Evolutionary conservation across 257 asterid genomes (phyloP), one percentile per base, ranked within the genome.

Genomic region (Prunella vulgaris): DNA sequence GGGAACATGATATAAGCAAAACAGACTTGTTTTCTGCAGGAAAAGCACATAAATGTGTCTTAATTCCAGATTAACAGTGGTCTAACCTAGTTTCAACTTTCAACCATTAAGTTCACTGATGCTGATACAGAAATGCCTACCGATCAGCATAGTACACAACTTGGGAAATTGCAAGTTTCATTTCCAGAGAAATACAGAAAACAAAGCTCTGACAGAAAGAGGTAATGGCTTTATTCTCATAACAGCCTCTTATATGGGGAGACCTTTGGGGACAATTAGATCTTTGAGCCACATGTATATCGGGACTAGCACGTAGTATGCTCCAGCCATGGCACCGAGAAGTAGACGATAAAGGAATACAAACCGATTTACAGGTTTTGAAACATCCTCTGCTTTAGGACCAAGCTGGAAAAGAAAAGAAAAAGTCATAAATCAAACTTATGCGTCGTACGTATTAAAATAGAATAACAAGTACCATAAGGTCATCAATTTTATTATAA

Each of bases 241-340:
- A 21, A 28, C 74, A 52, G 64, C 71, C 48, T 44, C 79, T 80
- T 74, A 93, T 79, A 90, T 91, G 21, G 97, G 93, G 74, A 80
- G 87, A 57, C 89, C 96, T 80, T 86, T 84, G 0, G 97, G 97
- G 62, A 88, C 82, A 24, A 88, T 80, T 74, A 72, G 96, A 77
- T 93, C 95, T 82, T 93, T 90, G 77, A 90, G 68, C 98, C 97
- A 93, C 98, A 93, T 88, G 85, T 88, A 93, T 38, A 90, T 84
- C 10, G 97, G 99, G 80, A 93, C 94, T 78, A 90, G 73, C 21
- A 88, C 96, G 30, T 76, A 87, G 87, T 88, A 93, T 17, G 95
- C 58, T 57, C 80, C 94, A 13, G 99, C 99, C 82, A 82, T 27
- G 62, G 80, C 87, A 13, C 99, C 99, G 7, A 90, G 87, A 54